Base-by-base conservation (phyloP, 345 rosid species). In the Eucalyptus albens region DNA sequence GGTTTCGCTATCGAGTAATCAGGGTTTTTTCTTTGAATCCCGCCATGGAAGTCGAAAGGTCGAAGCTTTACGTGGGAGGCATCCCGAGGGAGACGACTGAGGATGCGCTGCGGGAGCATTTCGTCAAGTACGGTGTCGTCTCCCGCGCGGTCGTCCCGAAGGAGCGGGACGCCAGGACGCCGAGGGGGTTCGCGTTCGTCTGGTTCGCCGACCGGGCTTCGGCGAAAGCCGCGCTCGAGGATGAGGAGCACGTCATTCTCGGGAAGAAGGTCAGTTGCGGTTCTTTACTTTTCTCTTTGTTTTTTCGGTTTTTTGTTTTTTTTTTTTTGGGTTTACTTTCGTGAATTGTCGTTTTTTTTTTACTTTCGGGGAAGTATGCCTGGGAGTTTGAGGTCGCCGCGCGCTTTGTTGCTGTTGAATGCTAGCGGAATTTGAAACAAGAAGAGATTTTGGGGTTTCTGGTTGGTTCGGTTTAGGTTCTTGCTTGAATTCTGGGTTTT, bases 131-230 rank as follows among this genome's bases (percentile, higher is more conserved):
- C 90, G 99, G 99, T 59, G 60, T 27, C 86, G 98, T 97, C 50
- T 86, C 90, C 83, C 91, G 92, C 80, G 93, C 96, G 26, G 87
- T 91, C 45, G 91, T 96, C 88, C 94, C 96, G 88, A 95, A 87
- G 89, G 97, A 95, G 87, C 90, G 90, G 88, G 55, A 5, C 82
- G 91, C 96, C 65, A 89, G 92, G 80, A 87, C 26, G 26, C 91
- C 98, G 4, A 94, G 96, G 89, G 95, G 98, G 2, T 95, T 95
- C 92, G 99, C 95, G 7, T 97, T 96, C 91, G 97, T 97, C 89
- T 92, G 92, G 89, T 95, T 96, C 89, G 92, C 94, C 14, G 94
- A 95, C 88, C 88, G 92, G 56, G 88, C 88, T 72, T 92, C 92
- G 24, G 97, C 94, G 29, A 94, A 89, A 37, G 92, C 90, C 53